Conservation (phyloP, 148 eudicot species). For the Suaeda aralocaspica region DNA sequence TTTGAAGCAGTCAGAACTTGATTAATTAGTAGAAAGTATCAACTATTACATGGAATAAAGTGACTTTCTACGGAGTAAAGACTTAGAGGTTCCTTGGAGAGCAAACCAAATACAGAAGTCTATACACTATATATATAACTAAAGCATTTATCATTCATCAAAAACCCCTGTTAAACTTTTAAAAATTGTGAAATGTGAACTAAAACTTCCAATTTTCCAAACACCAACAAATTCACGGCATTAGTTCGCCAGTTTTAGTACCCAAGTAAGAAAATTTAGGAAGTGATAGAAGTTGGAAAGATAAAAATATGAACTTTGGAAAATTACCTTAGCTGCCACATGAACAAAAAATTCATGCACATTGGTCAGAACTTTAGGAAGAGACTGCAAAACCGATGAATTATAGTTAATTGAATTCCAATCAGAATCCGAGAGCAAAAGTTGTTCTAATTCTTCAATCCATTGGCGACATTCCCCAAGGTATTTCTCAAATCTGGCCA, state of each 20-base stretch:
- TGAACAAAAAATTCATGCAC: slow-evolving; percentile 94
- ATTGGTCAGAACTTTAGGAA: slow-evolving; percentile 85
- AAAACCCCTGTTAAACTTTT: too few species aligned
- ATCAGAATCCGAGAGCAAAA: slow-evolving; percentile 64
- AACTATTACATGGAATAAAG: too few species aligned
- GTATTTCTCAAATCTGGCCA: slow-evolving; percentile 79
- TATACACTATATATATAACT: too few species aligned
- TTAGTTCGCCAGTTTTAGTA: background rate
- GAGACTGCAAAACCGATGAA: slow-evolving; percentile 75
- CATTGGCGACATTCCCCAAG: slow-evolving; percentile 78
- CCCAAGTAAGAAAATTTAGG: background rate
- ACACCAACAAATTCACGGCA: background rate
- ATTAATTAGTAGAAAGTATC: too few species aligned
- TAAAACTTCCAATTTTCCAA: background rate
- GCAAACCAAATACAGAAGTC: too few species aligned
- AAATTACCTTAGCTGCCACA: slow-evolving; percentile 90
- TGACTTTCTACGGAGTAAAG: too few species aligned
- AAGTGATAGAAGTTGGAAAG: background rate
- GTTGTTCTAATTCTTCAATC: slow-evolving; percentile 94
- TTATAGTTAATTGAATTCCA: slow-evolving; percentile 43
- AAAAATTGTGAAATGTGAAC: too few species aligned
- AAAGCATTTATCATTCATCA: too few species aligned
- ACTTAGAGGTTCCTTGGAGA: too few species aligned
- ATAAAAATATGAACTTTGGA: background rate
- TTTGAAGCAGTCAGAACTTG: too few species aligned